phyloP scores from a whole-genome alignment of 2,329 filamentous ascomycete genomes.

The Stenocarpella maydis region DNA sequence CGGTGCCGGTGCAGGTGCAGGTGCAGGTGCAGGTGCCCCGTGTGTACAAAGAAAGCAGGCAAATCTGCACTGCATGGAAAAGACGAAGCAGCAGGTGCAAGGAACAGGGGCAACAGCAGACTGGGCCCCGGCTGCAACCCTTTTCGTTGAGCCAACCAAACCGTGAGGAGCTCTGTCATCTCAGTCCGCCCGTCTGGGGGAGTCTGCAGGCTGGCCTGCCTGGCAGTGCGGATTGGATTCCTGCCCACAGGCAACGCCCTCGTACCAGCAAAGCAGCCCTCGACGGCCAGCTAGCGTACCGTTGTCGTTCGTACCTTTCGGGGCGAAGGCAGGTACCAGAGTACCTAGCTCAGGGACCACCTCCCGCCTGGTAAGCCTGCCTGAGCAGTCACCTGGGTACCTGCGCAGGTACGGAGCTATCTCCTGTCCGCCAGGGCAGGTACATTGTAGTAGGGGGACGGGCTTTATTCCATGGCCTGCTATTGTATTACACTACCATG shows the following conservation, averaged over 20 bases:
- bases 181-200: conserved; percentile 15
- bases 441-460: no score
- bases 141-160: conserved; percentile 28
- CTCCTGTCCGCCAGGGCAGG: no score
- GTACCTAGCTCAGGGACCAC: not conserved
- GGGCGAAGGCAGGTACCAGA: not conserved
- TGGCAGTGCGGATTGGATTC: conserved; percentile 20
- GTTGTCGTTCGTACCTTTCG: not conserved
- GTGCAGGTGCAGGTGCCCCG: not conserved
- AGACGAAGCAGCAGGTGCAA: conserved; percentile 20
- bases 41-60: conserved; percentile 1
- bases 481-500: no score
- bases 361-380: no score
- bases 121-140: conserved; percentile 21
- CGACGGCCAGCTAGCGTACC: not conserved
- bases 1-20: no score
- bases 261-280: not conserved
- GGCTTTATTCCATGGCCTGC: no score
- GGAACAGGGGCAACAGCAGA: conserved; percentile 31
- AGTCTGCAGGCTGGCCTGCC: not conserved
- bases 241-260: not conserved
- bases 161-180: conserved; percentile 16
- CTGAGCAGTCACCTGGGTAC: no score
- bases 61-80: conserved; percentile 30
- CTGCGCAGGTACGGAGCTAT: no score